Evolutionary conservation across 2,329 filamentous ascomycete genomes (phyloP), one percentile per base, ranked within the genome.

Genomic region (Hypoxylon sp.): DNA sequence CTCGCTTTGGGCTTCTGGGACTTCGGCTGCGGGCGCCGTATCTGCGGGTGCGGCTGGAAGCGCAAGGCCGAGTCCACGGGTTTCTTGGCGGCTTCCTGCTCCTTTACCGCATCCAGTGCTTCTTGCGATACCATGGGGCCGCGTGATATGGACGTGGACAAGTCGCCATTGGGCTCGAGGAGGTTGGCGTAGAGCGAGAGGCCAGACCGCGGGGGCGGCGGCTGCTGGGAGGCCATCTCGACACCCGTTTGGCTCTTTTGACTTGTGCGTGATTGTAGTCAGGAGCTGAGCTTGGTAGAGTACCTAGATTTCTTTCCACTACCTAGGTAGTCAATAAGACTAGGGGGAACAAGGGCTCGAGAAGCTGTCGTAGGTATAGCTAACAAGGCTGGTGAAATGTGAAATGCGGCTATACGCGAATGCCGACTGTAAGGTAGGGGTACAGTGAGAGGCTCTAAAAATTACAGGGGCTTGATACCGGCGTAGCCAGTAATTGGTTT

Each of bases 141-240:
- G 67, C 88, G 85, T 13, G 90, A 91, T 67, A 94, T 91, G n/a
- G 89, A 90, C n/a, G 82, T 77, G 2, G 81, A 69, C 29, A 77
- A 65, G 55, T 77, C 73, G 62, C 74, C 67, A 42, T 80, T 76
- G 17, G 85, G 79, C 67, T 91, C 88, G 62, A 95, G 85, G 38
- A 96, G 83, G 73, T 96, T 91, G 51, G 91, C 92, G 73, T 97
- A 97, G 4, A 96, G 85, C 15, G 91, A 93, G 65, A 92, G 79
- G 55, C 82, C 75, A 42, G 74, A 71, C 10, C 75, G 74, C 40
- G 78, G 78, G 35, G 77, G 74, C 18, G 78, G 66, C 41, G 69
- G 63, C 52, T 67, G 67, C 62, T 70, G 68, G 45, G 60, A 55
- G 13, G 69, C 64, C 70, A 73, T 73, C 3, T 9, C 27, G 4